Percentiles rank a stretch among this genome's conserved stretches.
Conservation (phyloP, 2,329 filamentous ascomycete species). For the Ophiostoma sp. region DNA sequence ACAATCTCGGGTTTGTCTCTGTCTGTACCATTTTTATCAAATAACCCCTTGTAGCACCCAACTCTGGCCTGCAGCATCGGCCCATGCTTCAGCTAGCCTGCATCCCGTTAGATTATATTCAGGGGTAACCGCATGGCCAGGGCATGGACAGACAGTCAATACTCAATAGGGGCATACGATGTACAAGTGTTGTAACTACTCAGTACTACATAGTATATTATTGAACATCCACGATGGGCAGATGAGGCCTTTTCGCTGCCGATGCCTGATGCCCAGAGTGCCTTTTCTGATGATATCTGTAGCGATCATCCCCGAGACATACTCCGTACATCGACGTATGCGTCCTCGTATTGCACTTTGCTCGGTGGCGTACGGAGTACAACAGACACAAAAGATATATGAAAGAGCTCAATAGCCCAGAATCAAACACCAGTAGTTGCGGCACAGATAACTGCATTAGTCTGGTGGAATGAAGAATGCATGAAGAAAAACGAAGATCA, state of each 20-base stretch:
- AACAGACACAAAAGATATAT: background rate
- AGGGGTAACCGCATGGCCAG: background rate
- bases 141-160: background rate
- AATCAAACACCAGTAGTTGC: background rate
- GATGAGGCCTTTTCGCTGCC: constrained; percentile 2
- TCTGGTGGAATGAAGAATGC: background rate
- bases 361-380: background rate
- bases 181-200: background rate
- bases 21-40: background rate
- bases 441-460: background rate
- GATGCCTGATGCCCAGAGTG: background rate
- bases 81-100: constrained; percentile 15
- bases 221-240: background rate
- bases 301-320: constrained; percentile 6
- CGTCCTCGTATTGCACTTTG: background rate
- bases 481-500: background rate
- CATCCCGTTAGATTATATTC: constrained; percentile 16
- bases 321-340: background rate
- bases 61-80: constrained; percentile 19
- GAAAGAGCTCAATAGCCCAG: background rate
- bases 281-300: background rate
- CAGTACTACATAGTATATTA: background rate
- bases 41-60: constrained; percentile 12
- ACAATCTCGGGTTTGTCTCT: background rate
- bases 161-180: background rate